phyloP scores from a whole-genome alignment of 2,329 filamentous ascomycete species.

The Aspergillus fischeri region DNA sequence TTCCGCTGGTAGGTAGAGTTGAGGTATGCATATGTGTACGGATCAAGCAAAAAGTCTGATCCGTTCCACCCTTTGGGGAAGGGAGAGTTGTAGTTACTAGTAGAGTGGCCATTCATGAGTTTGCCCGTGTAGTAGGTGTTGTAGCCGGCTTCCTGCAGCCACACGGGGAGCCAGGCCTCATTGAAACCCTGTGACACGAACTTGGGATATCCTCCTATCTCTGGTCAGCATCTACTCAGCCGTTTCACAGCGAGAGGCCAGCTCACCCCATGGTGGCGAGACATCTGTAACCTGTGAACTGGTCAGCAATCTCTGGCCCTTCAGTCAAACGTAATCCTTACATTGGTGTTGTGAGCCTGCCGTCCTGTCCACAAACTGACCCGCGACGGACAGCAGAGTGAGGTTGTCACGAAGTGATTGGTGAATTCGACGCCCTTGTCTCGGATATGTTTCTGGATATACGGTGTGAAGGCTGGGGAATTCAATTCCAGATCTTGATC shows the following conservation, averaged over 20 bases:
- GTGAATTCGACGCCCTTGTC: slow-evolving; percentile 57
- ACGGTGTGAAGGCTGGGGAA: slow-evolving; percentile 59
- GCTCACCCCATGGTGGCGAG: slow-evolving; percentile 48
- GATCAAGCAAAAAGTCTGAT: slow-evolving; percentile 37
- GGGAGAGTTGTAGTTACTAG: slow-evolving; percentile 46
- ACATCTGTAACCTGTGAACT: slow-evolving; percentile 46
- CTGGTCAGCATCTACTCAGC: not conserved
- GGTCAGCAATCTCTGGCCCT: not conserved
- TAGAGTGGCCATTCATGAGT: slow-evolving; percentile 50
- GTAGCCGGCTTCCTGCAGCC: slow-evolving; percentile 51
- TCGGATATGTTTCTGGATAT: slow-evolving; percentile 53
- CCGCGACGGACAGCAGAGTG: slow-evolving; percentile 64
- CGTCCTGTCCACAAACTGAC: slow-evolving; percentile 64
- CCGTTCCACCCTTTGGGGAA: slow-evolving; percentile 34
- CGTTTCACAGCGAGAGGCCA: not conserved
- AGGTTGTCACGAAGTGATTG: slow-evolving; percentile 63
- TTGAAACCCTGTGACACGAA: slow-evolving; percentile 50
- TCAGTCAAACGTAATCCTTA: slow-evolving; percentile 25
- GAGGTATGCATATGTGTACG: slow-evolving; percentile 58
- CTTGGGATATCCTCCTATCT: slow-evolving; percentile 44
- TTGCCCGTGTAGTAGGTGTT: slow-evolving; percentile 55
- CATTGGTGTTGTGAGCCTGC: slow-evolving; percentile 67
- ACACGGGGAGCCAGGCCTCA: slow-evolving; percentile 48
- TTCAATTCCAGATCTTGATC: slow-evolving; percentile 63
- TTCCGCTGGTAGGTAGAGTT: slow-evolving; percentile 60